Conservation (phyloP, 371 early-diverging fungal genomes). For the Rhizopus sp. region DNA sequence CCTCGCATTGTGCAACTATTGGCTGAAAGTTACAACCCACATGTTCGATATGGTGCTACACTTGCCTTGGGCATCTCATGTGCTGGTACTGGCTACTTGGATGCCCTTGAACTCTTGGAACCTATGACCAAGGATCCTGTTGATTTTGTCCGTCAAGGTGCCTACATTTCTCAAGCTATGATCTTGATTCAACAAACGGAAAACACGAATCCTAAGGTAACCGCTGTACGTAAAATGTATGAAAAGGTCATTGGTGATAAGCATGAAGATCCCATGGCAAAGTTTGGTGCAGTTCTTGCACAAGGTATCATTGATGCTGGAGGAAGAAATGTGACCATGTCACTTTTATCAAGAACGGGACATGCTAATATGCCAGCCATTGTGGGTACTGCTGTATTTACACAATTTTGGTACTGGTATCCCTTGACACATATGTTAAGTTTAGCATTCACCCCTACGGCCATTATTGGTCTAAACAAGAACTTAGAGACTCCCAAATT, state of each 20-base stretch:
- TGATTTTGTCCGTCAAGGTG: slow-evolving; percentile 98
- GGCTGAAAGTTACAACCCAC: slow-evolving; percentile 97
- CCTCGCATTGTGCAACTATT: slow-evolving; percentile 96
- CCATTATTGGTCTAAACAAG: slow-evolving; percentile 91
- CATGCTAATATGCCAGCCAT: slow-evolving; percentile 93
- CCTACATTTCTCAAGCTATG: slow-evolving; percentile 97
- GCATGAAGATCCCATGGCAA: slow-evolving; percentile 92
- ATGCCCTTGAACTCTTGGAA: slow-evolving; percentile 95
- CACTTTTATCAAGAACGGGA: slow-evolving; percentile 87
- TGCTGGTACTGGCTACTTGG: slow-evolving; percentile 92
- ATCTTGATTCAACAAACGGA: slow-evolving; percentile 97
- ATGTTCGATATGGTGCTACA: slow-evolving; percentile 97
- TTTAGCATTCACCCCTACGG: slow-evolving; percentile 94
- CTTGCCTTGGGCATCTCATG: slow-evolving; percentile 98
- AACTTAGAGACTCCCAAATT: slow-evolving; percentile 88
- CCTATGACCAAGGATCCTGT: slow-evolving; percentile 97
- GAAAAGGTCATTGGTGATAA: slow-evolving; percentile 91
- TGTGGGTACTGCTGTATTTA: slow-evolving; percentile 96
- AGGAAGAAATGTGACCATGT: slow-evolving; percentile 96
- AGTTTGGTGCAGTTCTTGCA: slow-evolving; percentile 97
- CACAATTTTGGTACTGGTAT: slow-evolving; percentile 99
- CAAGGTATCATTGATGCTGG: slow-evolving; percentile 99
- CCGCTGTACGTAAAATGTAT: slow-evolving; percentile 81
- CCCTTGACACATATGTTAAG: slow-evolving; percentile 95
- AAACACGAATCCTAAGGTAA: slow-evolving; percentile 73